Evolutionary conservation across 2,329 filamentous ascomycete genomes (phyloP), one percentile per base, ranked within the genome.

Genomic region (Ambrosiella xylebori): DNA sequence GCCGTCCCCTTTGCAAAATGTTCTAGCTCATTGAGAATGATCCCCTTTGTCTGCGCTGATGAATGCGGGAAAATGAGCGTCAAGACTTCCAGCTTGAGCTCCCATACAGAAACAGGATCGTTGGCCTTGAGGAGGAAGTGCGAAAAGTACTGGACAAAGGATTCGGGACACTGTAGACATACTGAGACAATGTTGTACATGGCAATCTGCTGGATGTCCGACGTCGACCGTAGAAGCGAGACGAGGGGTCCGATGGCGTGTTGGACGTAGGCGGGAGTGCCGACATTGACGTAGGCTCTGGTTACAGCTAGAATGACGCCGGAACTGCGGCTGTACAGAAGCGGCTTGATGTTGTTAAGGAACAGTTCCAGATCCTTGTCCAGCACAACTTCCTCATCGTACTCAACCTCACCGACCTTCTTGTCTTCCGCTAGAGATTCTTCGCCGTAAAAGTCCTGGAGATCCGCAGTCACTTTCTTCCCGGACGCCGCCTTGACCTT

Each of bases 171-270:
- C 36, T 77, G 74, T 9, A 97, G 75, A 65, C 88, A 93, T 50
- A 98, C 86, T n/a, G 88, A 86, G 9, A 96, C 89, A 60, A 97
- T 90, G 67, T 97, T 96, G 74, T 91, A 91, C 15, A 98, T 77
- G 1, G 88, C 90, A 44, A 95, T 79, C 66, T 94, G 84, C 66
- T 95, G 85, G 56, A 95, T 88, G 66, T 97, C 91, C 61, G 86
- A 81, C 0, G 89, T 82, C 11, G 87, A 84, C 59, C 93, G 82
- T 59, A 98, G 74, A 38, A 98, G 78, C 13, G 91, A 88, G 17
- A 96, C 78, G 35, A 98, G 73, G 0, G 93, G 91, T 0, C 91
- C 90, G 59, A 95, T 80, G 6, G 88, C 83, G 19, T 78, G 73
- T 63, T 81, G 77, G 36, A 94, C 77, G 66, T 95, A 87, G 47